These are phyloP conservation scores for Mycena galopus DNA, from an alignment of 768 basidiomycete genomes.

Conservation along the genomic window DNA sequence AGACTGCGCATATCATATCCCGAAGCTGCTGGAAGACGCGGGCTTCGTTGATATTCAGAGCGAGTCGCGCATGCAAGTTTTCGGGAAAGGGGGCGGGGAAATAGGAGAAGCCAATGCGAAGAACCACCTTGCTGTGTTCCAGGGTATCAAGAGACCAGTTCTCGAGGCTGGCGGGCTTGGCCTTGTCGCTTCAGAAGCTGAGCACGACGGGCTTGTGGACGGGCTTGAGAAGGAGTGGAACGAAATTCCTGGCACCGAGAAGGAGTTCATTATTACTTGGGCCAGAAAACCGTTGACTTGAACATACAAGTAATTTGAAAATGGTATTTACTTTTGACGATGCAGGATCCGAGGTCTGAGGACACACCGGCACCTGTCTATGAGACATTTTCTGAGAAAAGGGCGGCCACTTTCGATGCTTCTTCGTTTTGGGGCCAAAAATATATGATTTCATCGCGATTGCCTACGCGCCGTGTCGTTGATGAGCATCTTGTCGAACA, in stretches of 20 bases:
- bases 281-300: constrained; percentile 31
- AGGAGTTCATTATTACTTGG: constrained; percentile 35
- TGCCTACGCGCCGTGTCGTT: constrained; percentile 39
- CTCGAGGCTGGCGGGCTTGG: constrained; percentile 26
- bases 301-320: too few relatives aligned
- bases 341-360: too few relatives aligned
- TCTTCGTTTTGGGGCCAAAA: too few relatives aligned
- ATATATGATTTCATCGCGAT: too few relatives aligned
- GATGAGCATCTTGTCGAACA: constrained; percentile 39
- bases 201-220: too few relatives aligned
- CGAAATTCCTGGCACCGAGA: constrained; percentile 33
- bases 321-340: too few relatives aligned
- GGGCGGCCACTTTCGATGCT: too few relatives aligned
- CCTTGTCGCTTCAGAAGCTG: too few relatives aligned
- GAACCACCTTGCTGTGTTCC: background rate
- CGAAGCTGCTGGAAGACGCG: constrained; percentile 27
- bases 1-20: constrained; percentile 20
- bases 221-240: too few relatives aligned
- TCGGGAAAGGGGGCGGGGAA: constrained; percentile 28
- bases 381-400: too few relatives aligned
- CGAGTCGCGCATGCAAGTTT: constrained; percentile 13
- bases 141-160: constrained; percentile 29
- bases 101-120: constrained; percentile 7
- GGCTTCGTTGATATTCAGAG: constrained; percentile 33
- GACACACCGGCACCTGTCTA: too few relatives aligned